These are phyloP conservation scores for Scenedesmus sp. DNA, from an alignment of 163 green algal genomes.

Conservation along the genomic window DNA sequence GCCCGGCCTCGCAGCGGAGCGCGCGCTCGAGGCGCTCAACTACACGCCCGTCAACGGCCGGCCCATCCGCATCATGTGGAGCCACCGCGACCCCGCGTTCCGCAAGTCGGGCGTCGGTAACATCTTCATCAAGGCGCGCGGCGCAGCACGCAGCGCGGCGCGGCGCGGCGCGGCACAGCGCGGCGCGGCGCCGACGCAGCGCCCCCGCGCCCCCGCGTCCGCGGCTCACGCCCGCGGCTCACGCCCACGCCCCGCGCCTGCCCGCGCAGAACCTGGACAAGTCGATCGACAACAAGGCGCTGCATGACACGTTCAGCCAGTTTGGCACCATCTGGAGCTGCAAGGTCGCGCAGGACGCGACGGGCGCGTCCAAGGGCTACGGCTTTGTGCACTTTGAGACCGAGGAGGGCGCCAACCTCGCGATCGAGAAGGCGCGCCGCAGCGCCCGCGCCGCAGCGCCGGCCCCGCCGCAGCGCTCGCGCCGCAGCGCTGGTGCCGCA, in stretches of 20 bases:
- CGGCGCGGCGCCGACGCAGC: too few species aligned
- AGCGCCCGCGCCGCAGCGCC: background rate
- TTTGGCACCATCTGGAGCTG: slow-evolving; percentile 97
- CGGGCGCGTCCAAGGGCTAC: slow-evolving; percentile 89
- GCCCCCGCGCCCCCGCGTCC: too few species aligned
- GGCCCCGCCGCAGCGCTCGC: too few species aligned
- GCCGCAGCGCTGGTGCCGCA: too few species aligned
- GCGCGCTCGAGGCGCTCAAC: slow-evolving; percentile 94
- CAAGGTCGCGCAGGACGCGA: slow-evolving; percentile 90
- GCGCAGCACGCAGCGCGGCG: background rate
- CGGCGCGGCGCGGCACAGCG: too few species aligned
- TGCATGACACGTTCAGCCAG: slow-evolving; percentile 97
- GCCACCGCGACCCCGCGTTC: slow-evolving; percentile 89
- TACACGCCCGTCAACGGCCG: slow-evolving; percentile 88
- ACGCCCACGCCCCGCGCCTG: background rate
- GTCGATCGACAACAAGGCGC: slow-evolving; percentile 96
- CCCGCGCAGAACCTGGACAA: slow-evolving; percentile 94
- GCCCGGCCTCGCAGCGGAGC: slow-evolving; percentile 71
- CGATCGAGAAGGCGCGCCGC: slow-evolving; percentile 81
- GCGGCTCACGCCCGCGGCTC: background rate
- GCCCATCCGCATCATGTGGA: slow-evolving; percentile 99
- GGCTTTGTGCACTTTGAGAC: slow-evolving; percentile 98
- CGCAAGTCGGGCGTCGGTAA: slow-evolving; percentile 86
- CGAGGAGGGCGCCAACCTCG: slow-evolving; percentile 77
- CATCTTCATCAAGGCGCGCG: slow-evolving; percentile 98